phyloP scores from a whole-genome alignment of 2,329 filamentous ascomycete species.

The Emergomyces pasteurianus region DNA sequence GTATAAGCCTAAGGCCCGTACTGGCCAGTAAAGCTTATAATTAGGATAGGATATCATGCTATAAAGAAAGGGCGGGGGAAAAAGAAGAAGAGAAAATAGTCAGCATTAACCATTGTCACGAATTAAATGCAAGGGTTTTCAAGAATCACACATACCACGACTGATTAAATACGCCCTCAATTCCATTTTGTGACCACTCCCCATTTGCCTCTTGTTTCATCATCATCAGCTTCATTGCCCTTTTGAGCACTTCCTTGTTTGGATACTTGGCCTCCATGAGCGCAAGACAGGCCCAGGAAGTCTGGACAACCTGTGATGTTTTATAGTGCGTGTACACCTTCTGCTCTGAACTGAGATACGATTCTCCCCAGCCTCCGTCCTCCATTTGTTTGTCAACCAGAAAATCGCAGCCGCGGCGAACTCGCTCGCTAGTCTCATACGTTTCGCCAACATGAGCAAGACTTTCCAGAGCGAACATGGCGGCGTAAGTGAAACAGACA shows the following conservation, averaged over 20 bases:
- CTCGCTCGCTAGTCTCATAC: constrained; percentile 58
- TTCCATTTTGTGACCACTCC: constrained; percentile 89
- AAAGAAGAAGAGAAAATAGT: constrained; percentile 13
- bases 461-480: constrained; percentile 90
- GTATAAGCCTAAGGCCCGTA: constrained; percentile 90
- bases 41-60: constrained; percentile 98
- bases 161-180: constrained; percentile 98
- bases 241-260: constrained; percentile 57
- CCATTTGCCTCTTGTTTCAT: constrained; percentile 73
- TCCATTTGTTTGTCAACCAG: constrained; percentile 69
- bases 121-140: constrained; percentile 2
- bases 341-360: constrained; percentile 73
- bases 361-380: constrained; percentile 95
- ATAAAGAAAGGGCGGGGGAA: neutral
- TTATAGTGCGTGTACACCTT: constrained; percentile 65
- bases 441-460: constrained; percentile 70
- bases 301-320: constrained; percentile 84
- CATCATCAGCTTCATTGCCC: constrained; percentile 72
- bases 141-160: constrained; percentile 53
- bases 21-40: constrained; percentile 93
- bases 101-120: neutral
- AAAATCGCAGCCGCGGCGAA: constrained; percentile 71
- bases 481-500: constrained; percentile 95
- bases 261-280: constrained; percentile 76
- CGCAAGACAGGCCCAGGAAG: constrained; percentile 76